Evolutionary conservation across 106 monocot species (phyloP).

Genomic region (Dendrobium chrysotoxum): DNA sequence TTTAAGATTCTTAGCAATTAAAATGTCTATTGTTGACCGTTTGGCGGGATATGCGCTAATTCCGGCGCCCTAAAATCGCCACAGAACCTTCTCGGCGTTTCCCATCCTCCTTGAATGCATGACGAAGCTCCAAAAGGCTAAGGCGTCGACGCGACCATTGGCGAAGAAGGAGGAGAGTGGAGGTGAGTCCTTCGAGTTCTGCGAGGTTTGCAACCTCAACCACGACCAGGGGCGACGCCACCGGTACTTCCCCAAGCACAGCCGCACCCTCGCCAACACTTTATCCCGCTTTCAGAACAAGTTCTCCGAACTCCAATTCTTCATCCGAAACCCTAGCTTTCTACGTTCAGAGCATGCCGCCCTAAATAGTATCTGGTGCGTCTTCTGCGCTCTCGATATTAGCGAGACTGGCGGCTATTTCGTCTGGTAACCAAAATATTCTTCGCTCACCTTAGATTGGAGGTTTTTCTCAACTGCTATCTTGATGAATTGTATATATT

Average conservation of each 20-base stretch:
- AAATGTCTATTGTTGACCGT: too few species aligned
- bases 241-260: conserved; percentile 56
- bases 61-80: too few species aligned
- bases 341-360: conserved; percentile 29
- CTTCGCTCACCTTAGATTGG: not conserved
- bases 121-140: not conserved
- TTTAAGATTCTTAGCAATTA: too few species aligned
- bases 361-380: conserved; percentile 63
- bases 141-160: not conserved
- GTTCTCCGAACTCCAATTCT: conserved; percentile 42
- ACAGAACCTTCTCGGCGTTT: too few species aligned
- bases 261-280: conserved; percentile 36
- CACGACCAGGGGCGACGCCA: conserved; percentile 89
- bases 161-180: not conserved
- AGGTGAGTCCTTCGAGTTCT: conserved; percentile 47
- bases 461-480: not conserved
- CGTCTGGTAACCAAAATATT: conserved; percentile 37
- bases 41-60: too few species aligned
- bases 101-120: too few species aligned
- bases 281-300: conserved; percentile 61
- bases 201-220: conserved; percentile 76
- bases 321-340: conserved; percentile 34
- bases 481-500: not conserved
- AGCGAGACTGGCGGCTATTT: conserved; percentile 35
- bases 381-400: conserved; percentile 64